Base-by-base conservation (phyloP, 257 asterid genomes). In the Solanum phureja region DNA sequence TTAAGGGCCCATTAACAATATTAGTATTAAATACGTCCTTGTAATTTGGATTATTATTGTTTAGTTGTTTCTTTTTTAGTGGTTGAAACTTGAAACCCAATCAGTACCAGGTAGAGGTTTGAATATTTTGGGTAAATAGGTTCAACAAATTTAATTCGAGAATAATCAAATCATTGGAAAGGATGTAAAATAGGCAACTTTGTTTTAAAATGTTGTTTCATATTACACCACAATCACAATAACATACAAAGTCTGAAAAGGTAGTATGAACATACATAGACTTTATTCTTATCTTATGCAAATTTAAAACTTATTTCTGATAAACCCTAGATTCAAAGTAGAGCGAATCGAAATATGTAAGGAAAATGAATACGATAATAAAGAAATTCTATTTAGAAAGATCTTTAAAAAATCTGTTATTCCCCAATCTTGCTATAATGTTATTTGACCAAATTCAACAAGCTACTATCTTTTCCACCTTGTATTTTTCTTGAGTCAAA, bases 261-360 rank as follows among this genome's bases (percentile, higher is more conserved):
- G 0, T 7, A 3, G 4, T 7, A 56, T 7, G 68, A 7, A 21
- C 1, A 3, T 21, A 60, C 6, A 23, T 21, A 60, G 5, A 23
- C 3, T 4, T 60, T 60, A 60, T 21, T 23, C 13, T 19, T 56
- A 56, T 7, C n/a, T 56, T 60, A 23, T 23, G 29, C 29, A 23
- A 3, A 1, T 23, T 23, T 9, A 62, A 0, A 23, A 62, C 0
- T 62, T n/a, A 4, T 23, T 62, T 62, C 1, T 10, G 0, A 62
- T 58, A 8, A n/a, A 23, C 1, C 7, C 6, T 9, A 8, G 0
- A 62, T 10, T 62, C 2, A 62, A 60, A 60, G 7, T 62, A 62
- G 6, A 62, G 12, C 16, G 3, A 19, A 18, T 56, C 24, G 0
- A 56, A 56, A 19, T 6, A 56, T 3, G 6, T 21, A 23, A 9